Evolutionary conservation across 805 yeast genomes (phyloP).

Genomic region (Candida manassasensis): DNA sequence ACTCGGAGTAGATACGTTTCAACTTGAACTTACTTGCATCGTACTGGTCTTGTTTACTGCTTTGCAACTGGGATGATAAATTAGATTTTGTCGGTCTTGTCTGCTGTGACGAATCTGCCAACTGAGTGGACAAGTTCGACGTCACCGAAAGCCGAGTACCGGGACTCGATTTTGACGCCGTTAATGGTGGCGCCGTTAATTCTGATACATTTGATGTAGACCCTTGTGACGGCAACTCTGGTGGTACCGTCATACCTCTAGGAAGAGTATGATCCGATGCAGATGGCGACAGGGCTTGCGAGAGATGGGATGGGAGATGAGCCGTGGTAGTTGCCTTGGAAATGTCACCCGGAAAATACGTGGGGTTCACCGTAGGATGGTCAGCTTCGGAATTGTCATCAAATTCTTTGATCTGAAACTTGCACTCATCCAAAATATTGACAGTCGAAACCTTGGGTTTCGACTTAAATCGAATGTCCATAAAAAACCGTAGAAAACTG

Average conservation of each 20-base stretch:
- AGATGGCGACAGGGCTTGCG: not conserved
- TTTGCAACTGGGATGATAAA: constrained; percentile 4
- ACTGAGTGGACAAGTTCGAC: not conserved
- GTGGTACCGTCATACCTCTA: not conserved
- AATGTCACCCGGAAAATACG: not conserved
- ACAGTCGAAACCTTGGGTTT: constrained; percentile 35
- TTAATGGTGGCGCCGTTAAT: not conserved
- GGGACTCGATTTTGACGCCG: not conserved
- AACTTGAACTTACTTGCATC: constrained; percentile 22
- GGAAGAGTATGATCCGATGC: no score
- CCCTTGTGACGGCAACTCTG: not conserved
- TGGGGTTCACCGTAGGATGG: not conserved
- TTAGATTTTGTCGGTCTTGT: constrained; percentile 1
- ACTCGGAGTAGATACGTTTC: constrained; percentile 59
- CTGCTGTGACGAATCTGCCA: not conserved
- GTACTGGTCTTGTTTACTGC: not conserved
- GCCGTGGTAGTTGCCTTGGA: not conserved
- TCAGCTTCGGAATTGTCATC: not conserved
- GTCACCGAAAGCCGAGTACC: not conserved
- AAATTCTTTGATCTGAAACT: constrained; percentile 11
- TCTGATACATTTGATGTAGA: not conserved
- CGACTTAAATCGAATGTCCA: constrained; percentile 40
- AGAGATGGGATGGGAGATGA: not conserved
- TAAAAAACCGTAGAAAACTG: constrained; percentile 6
- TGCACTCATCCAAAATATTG: constrained; percentile 22